Percentiles rank a stretch among this genome's conserved stretches.
Conservation (phyloP, 768 basidiomycete genomes). For the Russula abietina region DNA sequence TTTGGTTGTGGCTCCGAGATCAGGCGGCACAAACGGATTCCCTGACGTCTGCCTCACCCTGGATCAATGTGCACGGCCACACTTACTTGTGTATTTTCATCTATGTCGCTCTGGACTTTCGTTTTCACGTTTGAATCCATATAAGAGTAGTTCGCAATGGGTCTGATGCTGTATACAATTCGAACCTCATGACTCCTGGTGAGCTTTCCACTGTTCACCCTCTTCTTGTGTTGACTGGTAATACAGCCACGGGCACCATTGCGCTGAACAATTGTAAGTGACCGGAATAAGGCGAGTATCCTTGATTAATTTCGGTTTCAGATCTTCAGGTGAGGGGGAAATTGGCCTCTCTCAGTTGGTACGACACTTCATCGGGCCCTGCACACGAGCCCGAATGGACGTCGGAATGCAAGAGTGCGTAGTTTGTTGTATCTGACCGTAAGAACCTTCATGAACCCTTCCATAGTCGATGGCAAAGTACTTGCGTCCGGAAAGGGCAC, state of each 20-base stretch:
- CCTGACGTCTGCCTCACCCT: slow-evolving; percentile 9
- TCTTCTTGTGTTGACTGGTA: slow-evolving; percentile 4
- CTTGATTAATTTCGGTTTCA: slow-evolving; percentile 22
- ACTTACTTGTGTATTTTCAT: slow-evolving; percentile 7
- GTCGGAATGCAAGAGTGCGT: slow-evolving; percentile 49
- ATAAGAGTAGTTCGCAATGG: slow-evolving; percentile 14
- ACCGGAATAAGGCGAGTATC: background rate
- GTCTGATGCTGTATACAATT: background rate
- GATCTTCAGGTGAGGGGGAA: slow-evolving; percentile 35
- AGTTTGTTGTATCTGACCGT: background rate
- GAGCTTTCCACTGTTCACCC: background rate
- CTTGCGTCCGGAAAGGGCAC: slow-evolving; percentile 19
- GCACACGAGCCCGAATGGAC: slow-evolving; percentile 44
- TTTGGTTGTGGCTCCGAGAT: slow-evolving; percentile 6
- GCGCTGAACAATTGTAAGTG: slow-evolving; percentile 25
- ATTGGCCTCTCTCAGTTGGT: slow-evolving; percentile 37
- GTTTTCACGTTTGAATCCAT: background rate
- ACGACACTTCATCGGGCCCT: slow-evolving; percentile 38
- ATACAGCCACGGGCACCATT: slow-evolving; percentile 21
- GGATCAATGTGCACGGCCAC: slow-evolving; percentile 11
- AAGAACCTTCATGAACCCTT: background rate
- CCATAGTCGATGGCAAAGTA: slow-evolving; percentile 20
- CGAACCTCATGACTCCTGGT: slow-evolving; percentile 17
- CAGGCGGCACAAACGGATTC: slow-evolving; percentile 3
- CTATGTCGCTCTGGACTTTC: background rate